Percentiles rank a stretch among this genome's conserved stretches.
These are phyloP conservation scores for Herpetomonas muscarum DNA, from an alignment of 208 protist genomes.

Conservation along the genomic window DNA sequence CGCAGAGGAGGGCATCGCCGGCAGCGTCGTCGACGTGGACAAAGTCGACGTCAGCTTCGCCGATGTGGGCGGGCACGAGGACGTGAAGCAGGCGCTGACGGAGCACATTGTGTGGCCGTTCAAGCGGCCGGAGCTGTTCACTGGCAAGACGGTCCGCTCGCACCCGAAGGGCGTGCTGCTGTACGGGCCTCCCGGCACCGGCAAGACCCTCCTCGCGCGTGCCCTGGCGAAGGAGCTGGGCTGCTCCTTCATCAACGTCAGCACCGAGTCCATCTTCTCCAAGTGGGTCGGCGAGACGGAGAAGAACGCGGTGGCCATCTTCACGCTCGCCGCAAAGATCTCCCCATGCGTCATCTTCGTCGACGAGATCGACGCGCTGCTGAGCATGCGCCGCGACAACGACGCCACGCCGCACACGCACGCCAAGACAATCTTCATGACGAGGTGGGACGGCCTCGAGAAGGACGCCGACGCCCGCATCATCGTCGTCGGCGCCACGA, in stretches of 20 bases:
- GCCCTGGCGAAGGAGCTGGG: conserved; percentile 99
- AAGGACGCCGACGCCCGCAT: conserved; percentile 38
- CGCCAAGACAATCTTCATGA: conserved; percentile 92
- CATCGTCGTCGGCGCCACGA: conserved; percentile 89
- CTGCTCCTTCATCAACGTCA: conserved; percentile 99
- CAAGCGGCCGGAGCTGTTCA: conserved; percentile 70
- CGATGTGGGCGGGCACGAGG: conserved; percentile 71
- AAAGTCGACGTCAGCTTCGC: conserved; percentile 59
- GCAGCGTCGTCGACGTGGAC: conserved; percentile 61
- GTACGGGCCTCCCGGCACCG: conserved; percentile 99
- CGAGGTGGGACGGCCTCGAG: conserved; percentile 85
- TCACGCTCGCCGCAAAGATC: conserved; percentile 80
- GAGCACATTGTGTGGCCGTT: conserved; percentile 88
- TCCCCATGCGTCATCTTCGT: conserved; percentile 89
- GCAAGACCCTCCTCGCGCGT: conserved; percentile 98
- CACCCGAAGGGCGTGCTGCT: conserved; percentile 99
- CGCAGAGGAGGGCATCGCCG: conserved; percentile 64
- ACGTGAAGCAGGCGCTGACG: conserved; percentile 65
- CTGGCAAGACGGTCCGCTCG: conserved; percentile 65
- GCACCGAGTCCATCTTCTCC: conserved; percentile 75
- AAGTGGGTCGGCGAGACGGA: conserved; percentile 97
- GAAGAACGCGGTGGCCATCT: conserved; percentile 91
- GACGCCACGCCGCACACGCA: conserved; percentile 67
- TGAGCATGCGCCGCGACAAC: conserved; percentile 67
- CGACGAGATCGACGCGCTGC: conserved; percentile 90